Evolutionary conservation across 2,329 filamentous ascomycete species (phyloP).

Genomic region (Fusarium pseudonygamai): DNA sequence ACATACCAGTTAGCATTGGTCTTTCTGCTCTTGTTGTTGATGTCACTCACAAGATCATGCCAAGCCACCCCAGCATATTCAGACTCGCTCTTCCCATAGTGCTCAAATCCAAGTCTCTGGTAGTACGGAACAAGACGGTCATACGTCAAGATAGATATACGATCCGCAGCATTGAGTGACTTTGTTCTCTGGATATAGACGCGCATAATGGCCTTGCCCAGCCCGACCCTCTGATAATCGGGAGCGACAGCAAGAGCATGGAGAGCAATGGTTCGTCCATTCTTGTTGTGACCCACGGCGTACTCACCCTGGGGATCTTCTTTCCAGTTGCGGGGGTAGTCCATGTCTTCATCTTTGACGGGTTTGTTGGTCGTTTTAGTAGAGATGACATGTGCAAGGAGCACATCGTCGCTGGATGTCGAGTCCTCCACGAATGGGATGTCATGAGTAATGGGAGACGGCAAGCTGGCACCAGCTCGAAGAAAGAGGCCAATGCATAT

Average conservation of each 20-base stretch:
- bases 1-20: neutral
- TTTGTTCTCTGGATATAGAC: slow-evolving; percentile 38
- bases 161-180: slow-evolving; percentile 23
- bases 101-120: slow-evolving; percentile 44
- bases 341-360: slow-evolving; percentile 44
- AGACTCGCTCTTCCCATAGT: slow-evolving; percentile 45
- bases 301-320: slow-evolving; percentile 9
- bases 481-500: slow-evolving; percentile 43
- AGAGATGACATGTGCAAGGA: slow-evolving; percentile 44
- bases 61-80: slow-evolving; percentile 45
- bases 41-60: slow-evolving; percentile 43
- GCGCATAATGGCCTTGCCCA: slow-evolving; percentile 42
- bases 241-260: slow-evolving; percentile 44
- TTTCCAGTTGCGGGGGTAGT: slow-evolving; percentile 40
- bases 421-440: slow-evolving; percentile 17
- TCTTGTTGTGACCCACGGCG: slow-evolving; percentile 36
- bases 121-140: slow-evolving; percentile 45
- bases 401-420: slow-evolving; percentile 7
- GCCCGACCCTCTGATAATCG: slow-evolving; percentile 35
- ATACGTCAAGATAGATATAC: slow-evolving; percentile 45
- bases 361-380: slow-evolving; percentile 36
- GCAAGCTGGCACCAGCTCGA: neutral
- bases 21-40: fast-evolving
- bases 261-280: slow-evolving; percentile 43
- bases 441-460: neutral